Conservation (phyloP, 768 basidiomycete species). For the Daedaleopsis sinensis region DNA sequence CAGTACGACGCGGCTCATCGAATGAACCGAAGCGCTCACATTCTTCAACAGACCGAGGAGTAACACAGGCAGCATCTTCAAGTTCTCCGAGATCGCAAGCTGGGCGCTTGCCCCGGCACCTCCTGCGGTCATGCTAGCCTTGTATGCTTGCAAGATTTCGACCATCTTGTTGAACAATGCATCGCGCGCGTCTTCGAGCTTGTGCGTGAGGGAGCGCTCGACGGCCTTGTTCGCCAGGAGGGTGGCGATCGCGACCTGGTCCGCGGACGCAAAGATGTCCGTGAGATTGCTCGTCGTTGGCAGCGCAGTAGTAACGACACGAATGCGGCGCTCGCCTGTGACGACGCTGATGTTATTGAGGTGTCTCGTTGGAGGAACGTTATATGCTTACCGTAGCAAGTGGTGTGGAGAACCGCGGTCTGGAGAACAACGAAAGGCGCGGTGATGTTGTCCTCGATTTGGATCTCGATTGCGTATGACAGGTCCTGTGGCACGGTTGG, state of each 20-base stretch:
- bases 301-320: conserved; percentile 60
- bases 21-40: conserved; percentile 45
- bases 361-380: background rate
- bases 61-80: conserved; percentile 93
- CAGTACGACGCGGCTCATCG: background rate
- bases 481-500: conserved; percentile 97
- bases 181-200: conserved; percentile 61
- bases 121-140: conserved; percentile 93
- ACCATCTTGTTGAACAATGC: conserved; percentile 57
- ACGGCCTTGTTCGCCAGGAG: conserved; percentile 63
- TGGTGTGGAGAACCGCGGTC: conserved; percentile 93
- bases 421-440: conserved; percentile 93
- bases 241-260: conserved; percentile 56
- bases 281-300: conserved; percentile 60
- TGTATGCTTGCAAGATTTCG: conserved; percentile 62
- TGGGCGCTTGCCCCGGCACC: conserved; percentile 95
- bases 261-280: conserved; percentile 59
- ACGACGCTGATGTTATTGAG: background rate
- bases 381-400: conserved; percentile 70
- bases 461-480: conserved; percentile 93
- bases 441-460: conserved; percentile 93
- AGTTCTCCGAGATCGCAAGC: conserved; percentile 87
- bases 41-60: conserved; percentile 93
- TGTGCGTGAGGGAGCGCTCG: conserved; percentile 53
- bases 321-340: conserved; percentile 56